Evolutionary conservation across 441 rosid genomes (phyloP), one percentile per base, ranked within the genome.

Genomic region (Erodium trifolium): DNA sequence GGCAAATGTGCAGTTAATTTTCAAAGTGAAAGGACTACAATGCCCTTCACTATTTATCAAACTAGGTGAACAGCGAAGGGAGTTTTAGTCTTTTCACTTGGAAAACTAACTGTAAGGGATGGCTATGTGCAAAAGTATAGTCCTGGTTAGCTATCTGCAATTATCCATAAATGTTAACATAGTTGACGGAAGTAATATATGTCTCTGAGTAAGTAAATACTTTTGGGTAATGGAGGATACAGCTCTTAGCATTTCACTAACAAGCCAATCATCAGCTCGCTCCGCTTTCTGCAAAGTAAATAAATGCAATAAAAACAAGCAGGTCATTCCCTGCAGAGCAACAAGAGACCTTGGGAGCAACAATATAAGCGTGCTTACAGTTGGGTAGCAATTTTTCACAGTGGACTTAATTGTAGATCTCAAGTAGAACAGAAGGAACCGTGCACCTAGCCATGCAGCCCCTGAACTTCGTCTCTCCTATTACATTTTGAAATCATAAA

Each of bases 171-270:
- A 34, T 2, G 6, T 51, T 14, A 51, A 2, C 17, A 2, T 51
- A 51, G 18, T 51, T 51, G 59, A 51, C 5, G 12, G 18, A 14
- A 5, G 62, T 16, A 55, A 55, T 16, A 55, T 16, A 55, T 34
- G 11, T 39, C n/a, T 45, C 10, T 10, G 51, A 10, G 51, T 45
- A 45, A 45, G 2, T 1, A 45, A 12, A 45, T 41, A 8, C 7
- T 23, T 23, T 23, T 23, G 12, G 9, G 12, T 41, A 43, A 4
- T 67, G 63, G 70, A 85, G 93, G 98, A 93, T 89, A 93, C 98
- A 68, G 96, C 93, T 80, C 98, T 84, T 47, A 85, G 81, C 98
- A 93, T 91, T 85, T 93, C 92, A 66, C 70, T 49, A 45, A 82
- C 73, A 68, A 93, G 97, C 86, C 87, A 82, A 65, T 82, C 84